Base-by-base conservation (phyloP, 208 protist species). In the Acanthamoeba royreba region DNA sequence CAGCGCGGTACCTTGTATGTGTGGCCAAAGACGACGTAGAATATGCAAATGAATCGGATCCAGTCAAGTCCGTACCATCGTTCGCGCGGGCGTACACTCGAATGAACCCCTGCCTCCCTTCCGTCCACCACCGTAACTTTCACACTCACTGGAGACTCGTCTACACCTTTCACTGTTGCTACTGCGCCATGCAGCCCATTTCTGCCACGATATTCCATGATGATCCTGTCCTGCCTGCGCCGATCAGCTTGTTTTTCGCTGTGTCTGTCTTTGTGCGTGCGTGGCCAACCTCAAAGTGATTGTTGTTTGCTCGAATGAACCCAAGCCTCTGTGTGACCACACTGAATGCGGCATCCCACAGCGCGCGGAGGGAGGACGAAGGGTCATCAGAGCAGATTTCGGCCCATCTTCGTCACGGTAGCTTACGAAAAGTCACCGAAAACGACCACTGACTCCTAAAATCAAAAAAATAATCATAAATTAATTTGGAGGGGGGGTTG, bases 1-100 rank as follows among this genome's bases (percentile, higher is more conserved):
- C 4, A 0, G 28, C 2, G 43, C 7, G 33, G 47, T 55, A 58
- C 77, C 77, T 87, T 87, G 77, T 87, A 87, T 35, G 77, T 40
- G 47, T 87, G 77, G 17, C 77, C 77, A 35, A 87, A 87, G 40
- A 87, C 77, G 77, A 87, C 77, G 77, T 87, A 87, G 77, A 87
- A 87, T 19, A 87, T 87, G 77, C 77, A 87, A 53, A 87, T 49
- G 43, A 87, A 87, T 15, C 77, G 77, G 33, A 49, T 61, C 77
- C 77, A 87, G 77, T 87, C 77, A 22, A 87, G 77, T 25, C 77
- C 77, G 28, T 87, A 87, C 77, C 77, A 87, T 1, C 47, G 77
- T 43, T 87, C 77, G 11, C 77, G 42, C 0, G 46, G 35, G 5
- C 77, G 15, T 0, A 35, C 77, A 5, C 43, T 35, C 2, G 22